Evolutionary conservation across 192 early-diverging fungal genomes (phyloP).

Genomic region (Backusella morwellensis): DNA sequence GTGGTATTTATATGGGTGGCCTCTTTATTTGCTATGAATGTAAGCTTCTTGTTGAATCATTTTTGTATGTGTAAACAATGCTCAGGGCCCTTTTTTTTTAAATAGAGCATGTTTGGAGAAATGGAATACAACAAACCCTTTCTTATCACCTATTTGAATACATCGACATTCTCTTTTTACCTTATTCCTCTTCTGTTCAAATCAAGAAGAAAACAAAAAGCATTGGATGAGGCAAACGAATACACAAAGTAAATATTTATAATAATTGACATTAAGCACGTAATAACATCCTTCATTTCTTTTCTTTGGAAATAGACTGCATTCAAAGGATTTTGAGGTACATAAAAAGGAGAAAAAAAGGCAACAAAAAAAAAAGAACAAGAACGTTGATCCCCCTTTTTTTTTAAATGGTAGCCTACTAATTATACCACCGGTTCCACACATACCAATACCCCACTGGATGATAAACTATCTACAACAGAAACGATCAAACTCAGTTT

Average conservation of each 20-base stretch:
- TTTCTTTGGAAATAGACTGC: not conserved
- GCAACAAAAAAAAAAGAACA: not conserved
- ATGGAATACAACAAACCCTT: slow-evolving; percentile 74
- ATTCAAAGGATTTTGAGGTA: slow-evolving; percentile 4
- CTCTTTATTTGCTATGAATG: slow-evolving; percentile 77
- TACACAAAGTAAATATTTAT: not conserved
- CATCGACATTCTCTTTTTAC: slow-evolving; percentile 74
- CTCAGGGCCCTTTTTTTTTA: not conserved
- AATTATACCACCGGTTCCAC: not conserved
- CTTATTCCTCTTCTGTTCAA: slow-evolving; percentile 45
- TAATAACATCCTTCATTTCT: not conserved
- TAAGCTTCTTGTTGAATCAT: slow-evolving; percentile 28
- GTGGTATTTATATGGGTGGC: slow-evolving; percentile 82
- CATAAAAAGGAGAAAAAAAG: not conserved
- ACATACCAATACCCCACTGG: not conserved
- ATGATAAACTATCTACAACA: slow-evolving; percentile 15
- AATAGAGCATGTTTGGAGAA: slow-evolving; percentile 66
- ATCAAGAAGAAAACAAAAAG: not conserved
- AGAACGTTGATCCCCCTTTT: not conserved
- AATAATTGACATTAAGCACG: not conserved
- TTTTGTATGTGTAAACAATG: not conserved
- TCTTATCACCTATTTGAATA: slow-evolving; percentile 81
- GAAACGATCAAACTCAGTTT: slow-evolving; percentile 63
- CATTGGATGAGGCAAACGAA: not conserved
- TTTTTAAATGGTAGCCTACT: not conserved